Evolutionary conservation across 305 asterid species (phyloP).

Genomic region (Solanum hybrid): DNA sequence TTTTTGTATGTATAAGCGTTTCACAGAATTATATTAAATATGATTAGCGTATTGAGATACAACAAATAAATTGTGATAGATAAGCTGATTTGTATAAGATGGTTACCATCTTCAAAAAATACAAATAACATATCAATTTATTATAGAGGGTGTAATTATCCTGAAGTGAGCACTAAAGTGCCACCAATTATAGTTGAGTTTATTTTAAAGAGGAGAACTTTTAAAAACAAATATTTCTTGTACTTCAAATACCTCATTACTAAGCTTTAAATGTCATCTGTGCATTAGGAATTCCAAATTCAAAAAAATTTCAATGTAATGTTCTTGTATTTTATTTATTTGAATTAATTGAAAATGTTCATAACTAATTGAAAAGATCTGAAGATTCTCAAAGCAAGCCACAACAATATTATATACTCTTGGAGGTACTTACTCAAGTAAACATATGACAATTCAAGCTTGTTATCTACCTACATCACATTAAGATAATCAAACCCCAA

Average conservation of each 20-base stretch:
- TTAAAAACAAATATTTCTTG: background rate
- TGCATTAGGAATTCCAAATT: background rate
- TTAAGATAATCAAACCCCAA: background rate
- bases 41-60: background rate
- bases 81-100: background rate
- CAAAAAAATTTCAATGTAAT: background rate
- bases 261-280: background rate
- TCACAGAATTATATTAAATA: background rate
- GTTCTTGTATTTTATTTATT: background rate
- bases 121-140: background rate
- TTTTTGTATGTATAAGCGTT: background rate
- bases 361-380: background rate
- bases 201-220: background rate
- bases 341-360: background rate
- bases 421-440: background rate
- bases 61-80: background rate
- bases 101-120: background rate
- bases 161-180: background rate
- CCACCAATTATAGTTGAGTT: background rate
- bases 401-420: background rate
- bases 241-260: background rate
- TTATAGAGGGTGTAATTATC: background rate
- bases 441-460: background rate
- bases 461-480: background rate
- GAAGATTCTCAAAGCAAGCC: background rate